These are phyloP conservation scores for Haberlea rhodopensis DNA, from an alignment of 257 asterid species.

Conservation along the genomic window DNA sequence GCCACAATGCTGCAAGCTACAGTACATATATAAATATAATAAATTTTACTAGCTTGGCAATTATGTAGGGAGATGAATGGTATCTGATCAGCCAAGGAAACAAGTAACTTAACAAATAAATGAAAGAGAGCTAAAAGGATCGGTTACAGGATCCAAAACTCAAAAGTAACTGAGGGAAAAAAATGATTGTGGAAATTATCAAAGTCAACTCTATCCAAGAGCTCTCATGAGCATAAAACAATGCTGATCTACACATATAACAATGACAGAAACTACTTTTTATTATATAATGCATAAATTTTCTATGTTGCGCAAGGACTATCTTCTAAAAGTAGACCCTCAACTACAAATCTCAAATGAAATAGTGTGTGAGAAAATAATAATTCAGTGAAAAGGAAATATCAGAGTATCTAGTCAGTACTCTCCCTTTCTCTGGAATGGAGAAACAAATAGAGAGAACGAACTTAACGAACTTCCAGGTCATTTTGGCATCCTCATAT, in stretches of 20 bases:
- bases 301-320: not conserved
- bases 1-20: slow-evolving; percentile 91
- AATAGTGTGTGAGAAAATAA: not conserved
- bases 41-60: slow-evolving; percentile 20
- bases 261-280: too few relatives aligned
- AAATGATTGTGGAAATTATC: not conserved
- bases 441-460: too few relatives aligned
- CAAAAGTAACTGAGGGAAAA: not conserved
- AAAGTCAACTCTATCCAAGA: not conserved
- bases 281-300: not conserved
- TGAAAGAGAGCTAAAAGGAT: not conserved
- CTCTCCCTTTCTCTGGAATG: not conserved
- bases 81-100: slow-evolving; percentile 8
- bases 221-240: not conserved
- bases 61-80: slow-evolving; percentile 8
- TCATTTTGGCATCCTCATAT: not conserved
- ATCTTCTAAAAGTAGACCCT: not conserved
- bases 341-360: too few relatives aligned
- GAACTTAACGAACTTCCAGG: not conserved
- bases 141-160: not conserved
- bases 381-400: not conserved
- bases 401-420: not conserved
- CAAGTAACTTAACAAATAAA: not conserved
- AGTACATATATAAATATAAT: slow-evolving; percentile 26
- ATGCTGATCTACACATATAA: not conserved